phyloP scores from a whole-genome alignment of 805 yeast genomes.

The Monosporozyma aquatica region DNA sequence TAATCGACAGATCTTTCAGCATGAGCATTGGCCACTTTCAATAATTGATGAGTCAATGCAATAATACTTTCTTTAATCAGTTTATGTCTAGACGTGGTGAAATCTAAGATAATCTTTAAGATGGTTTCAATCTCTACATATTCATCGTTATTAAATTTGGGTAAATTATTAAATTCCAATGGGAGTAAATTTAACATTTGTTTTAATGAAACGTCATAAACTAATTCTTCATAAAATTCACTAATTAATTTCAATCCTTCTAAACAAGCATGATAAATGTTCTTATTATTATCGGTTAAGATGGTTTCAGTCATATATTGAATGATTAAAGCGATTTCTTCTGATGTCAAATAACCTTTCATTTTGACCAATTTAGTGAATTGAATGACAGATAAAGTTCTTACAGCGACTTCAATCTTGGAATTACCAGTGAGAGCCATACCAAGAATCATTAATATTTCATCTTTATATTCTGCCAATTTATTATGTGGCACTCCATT shows the following conservation, averaged over 20 bases:
- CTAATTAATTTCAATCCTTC: conserved; percentile 43
- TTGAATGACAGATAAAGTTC: conserved; percentile 57
- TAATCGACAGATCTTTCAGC: conserved; percentile 13
- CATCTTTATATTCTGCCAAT: conserved; percentile 49
- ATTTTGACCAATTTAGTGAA: conserved; percentile 48
- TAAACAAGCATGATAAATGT: conserved; percentile 45
- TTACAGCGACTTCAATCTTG: conserved; percentile 56
- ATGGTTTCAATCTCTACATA: conserved; percentile 28
- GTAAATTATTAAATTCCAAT: conserved; percentile 30
- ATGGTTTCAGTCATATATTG: conserved; percentile 59
- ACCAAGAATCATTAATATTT: conserved; percentile 57
- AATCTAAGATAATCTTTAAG: conserved; percentile 30
- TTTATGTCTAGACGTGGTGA: conserved; percentile 26
- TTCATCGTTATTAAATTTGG: conserved; percentile 20
- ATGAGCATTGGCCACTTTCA: conserved; percentile 7
- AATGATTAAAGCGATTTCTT: conserved; percentile 54
- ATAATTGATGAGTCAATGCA: conserved; percentile 15
- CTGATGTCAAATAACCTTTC: conserved; percentile 37
- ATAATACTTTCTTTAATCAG: conserved; percentile 24
- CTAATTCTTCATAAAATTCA: conserved; percentile 27
- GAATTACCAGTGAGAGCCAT: conserved; percentile 61
- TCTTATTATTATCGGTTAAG: conserved; percentile 41
- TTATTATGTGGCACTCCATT: conserved; percentile 23
- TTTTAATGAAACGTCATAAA: conserved; percentile 46
- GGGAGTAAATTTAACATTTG: conserved; percentile 44